phyloP scores from a whole-genome alignment of 1,139 yeast genomes.

The Suhomyces coccinellae region DNA sequence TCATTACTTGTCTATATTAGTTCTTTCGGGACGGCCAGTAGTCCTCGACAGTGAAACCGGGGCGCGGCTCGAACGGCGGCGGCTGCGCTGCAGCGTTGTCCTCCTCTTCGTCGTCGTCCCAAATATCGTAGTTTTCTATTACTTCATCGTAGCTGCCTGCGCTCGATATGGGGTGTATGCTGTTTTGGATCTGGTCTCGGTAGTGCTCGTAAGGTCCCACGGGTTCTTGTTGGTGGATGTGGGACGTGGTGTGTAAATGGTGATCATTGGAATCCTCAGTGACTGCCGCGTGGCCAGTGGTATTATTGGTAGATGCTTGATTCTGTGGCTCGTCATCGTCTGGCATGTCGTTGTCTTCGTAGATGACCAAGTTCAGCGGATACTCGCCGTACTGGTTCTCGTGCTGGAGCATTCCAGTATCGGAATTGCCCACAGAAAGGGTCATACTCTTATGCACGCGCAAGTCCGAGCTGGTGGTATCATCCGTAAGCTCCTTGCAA shows the following conservation, averaged over 20 bases:
- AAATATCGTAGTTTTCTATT: constrained; percentile 29
- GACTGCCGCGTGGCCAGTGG: neutral
- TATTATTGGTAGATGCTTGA: neutral
- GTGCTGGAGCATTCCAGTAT: neutral
- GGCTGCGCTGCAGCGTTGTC: constrained; percentile 17
- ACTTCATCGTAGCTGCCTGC: constrained; percentile 27
- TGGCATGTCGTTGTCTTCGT: constrained; percentile 4
- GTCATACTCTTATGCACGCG: constrained; percentile 7
- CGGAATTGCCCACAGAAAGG: constrained; percentile 1
- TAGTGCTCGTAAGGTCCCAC: neutral
- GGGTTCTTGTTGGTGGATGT: neutral
- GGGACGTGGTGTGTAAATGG: neutral
- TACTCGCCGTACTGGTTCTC: constrained; percentile 10
- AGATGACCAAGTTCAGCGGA: constrained; percentile 2
- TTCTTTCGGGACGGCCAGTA: constrained; percentile 34
- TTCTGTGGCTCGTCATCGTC: neutral
- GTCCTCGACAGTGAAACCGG: constrained; percentile 34
- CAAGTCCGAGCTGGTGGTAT: constrained; percentile 3
- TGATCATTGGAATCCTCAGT: neutral
- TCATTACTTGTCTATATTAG: neutral
- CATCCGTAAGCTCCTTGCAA: constrained; percentile 1
- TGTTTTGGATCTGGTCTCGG: neutral
- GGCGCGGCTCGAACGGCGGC: constrained; percentile 38
- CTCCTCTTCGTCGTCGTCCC: constrained; percentile 24
- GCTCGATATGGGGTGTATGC: neutral